These are phyloP conservation scores for Monascus ruber DNA, from an alignment of 2,329 filamentous ascomycete species.

Conservation along the genomic window DNA sequence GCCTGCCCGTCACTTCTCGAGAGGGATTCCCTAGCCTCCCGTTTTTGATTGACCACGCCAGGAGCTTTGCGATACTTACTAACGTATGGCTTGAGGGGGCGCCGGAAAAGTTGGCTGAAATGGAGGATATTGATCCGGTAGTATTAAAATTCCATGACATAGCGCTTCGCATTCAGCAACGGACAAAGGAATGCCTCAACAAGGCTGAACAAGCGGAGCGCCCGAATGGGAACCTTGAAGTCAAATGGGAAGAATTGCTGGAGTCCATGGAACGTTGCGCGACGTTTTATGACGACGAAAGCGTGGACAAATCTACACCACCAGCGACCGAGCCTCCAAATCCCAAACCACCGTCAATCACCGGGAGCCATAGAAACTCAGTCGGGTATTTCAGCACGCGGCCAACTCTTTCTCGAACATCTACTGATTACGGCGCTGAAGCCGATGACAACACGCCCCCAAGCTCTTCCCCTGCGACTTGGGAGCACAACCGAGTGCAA, in stretches of 20 bases:
- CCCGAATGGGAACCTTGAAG: slow-evolving; percentile 34
- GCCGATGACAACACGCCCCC: slow-evolving; percentile 35
- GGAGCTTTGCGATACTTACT: slow-evolving; percentile 73
- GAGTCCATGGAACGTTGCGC: slow-evolving; percentile 35
- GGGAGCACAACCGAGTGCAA: slow-evolving; percentile 31
- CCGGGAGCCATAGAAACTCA: slow-evolving; percentile 28
- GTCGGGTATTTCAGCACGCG: slow-evolving; percentile 29
- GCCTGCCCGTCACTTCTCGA: slow-evolving; percentile 65
- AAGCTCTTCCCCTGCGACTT: slow-evolving; percentile 32
- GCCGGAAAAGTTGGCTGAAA: slow-evolving; percentile 27
- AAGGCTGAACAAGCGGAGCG: slow-evolving; percentile 39
- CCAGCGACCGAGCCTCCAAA: slow-evolving; percentile 23
- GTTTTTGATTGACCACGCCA: slow-evolving; percentile 80
- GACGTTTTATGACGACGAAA: slow-evolving; percentile 30
- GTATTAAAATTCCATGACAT: slow-evolving; percentile 33
- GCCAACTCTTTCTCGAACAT: slow-evolving; percentile 27
- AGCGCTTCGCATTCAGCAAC: slow-evolving; percentile 31
- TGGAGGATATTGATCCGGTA: slow-evolving; percentile 26
- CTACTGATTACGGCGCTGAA: slow-evolving; percentile 26
- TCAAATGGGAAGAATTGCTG: slow-evolving; percentile 40
- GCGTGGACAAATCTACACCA: slow-evolving; percentile 25
- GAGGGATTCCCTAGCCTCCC: slow-evolving; percentile 91
- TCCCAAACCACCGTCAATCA: slow-evolving; percentile 16
- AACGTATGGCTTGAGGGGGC: slow-evolving; percentile 41
- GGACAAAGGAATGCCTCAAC: slow-evolving; percentile 35